Base-by-base conservation (phyloP, 2,329 filamentous ascomycete species). In the Hymenotorrendiella dingleyae region DNA sequence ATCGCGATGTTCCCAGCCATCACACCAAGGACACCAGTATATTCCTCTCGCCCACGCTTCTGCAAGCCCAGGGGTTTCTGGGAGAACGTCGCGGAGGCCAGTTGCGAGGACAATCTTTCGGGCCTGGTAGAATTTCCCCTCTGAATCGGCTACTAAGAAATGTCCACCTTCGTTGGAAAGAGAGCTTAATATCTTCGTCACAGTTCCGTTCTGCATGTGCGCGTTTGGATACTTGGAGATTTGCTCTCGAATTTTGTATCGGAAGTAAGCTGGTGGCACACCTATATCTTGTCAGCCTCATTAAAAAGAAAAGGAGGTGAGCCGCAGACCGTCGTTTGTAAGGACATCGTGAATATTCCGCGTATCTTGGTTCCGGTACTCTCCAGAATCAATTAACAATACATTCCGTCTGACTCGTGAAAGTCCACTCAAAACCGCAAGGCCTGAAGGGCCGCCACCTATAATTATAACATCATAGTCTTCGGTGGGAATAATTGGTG, bases 21-120 rank as follows among this genome's bases (percentile, higher is more conserved):
- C 78, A 48, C 78, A 82, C 78, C 78, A 82, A 0, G 76, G 76
- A 42, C 78, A 82, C 75, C 77, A 81, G 62, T 64, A 81, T 39
- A 81, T 71, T 5, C 78, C 78, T 45, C 73, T 67, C 36, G 74
- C 76, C 69, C 73, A 82, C 53, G 69, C 72, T 42, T 78, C 71
- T 6, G 50, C 23, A 0, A 81, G 41, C 0, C 78, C 78, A 0
- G 77, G 76, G 0, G 75, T 70, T 11, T 70, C 64, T 0, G 72
- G 72, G 20, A 71, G 54, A 1, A 74, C 50, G 47, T 82, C 78
- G 16, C 53, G 57, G 0, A 73, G 64, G 0, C 78, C 78, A 0
- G 64, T 75, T 0, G 73, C 76, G 0, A 82, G 58, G 1, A 77
- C 69, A 2, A 82, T 42, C 47, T 75, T 80, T 36, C 64, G 64